Evolutionary conservation across 176 grass and related monocot genomes (phyloP), one percentile per base, ranked within the genome.

Genomic region (Zea luxurians): DNA sequence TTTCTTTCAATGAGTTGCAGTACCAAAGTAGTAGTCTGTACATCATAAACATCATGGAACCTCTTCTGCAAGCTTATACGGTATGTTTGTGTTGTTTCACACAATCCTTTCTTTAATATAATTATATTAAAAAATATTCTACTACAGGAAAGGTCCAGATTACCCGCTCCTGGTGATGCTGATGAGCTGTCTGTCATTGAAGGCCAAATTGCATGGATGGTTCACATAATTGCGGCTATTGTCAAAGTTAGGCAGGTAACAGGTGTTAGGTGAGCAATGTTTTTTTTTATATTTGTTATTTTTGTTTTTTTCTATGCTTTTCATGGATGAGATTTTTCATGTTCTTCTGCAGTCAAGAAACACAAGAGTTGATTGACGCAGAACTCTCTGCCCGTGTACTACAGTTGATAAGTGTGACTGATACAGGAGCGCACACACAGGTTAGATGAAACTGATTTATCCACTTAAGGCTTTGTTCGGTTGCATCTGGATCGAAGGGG

Each of bases 41-140:
- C 82, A 99, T 99, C 79, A 93, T 99, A 83, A 99, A 99, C 47
- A 96, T 99, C 61, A 86, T 99, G 90, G 96, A 99, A 83, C 96
- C 96, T 90, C 92, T 99, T 89, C 88, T 99, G 54, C 96, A 96
- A 84, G 96, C 86, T 86, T 99, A 99, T 82, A 99, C 96, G 81
- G 96, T 99, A 93, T 86, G 82, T 76, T 75, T 66, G 10, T 82
- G 67, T 43, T 84, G 59, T 78, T 75, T 37, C 46, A 70, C 7
- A 37, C 21, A 36, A 4, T 36, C 15, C 27, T 2, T 55, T 61
- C 46, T 63, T 38, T 21, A 2, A 46, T 54, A 83, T 63, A 69
- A 17, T 65, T 36, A 15, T 40, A 72, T 80, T 80, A 20, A 81
- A 78, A 76, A 4, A 49, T 4, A 21, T 68, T 18, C 16, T 84